A percentile compares a stretch with the other conserved stretches of the same genome.
phyloP scores from a whole-genome alignment of 2,329 filamentous ascomycete genomes.

The Hypoxylon sp. region DNA sequence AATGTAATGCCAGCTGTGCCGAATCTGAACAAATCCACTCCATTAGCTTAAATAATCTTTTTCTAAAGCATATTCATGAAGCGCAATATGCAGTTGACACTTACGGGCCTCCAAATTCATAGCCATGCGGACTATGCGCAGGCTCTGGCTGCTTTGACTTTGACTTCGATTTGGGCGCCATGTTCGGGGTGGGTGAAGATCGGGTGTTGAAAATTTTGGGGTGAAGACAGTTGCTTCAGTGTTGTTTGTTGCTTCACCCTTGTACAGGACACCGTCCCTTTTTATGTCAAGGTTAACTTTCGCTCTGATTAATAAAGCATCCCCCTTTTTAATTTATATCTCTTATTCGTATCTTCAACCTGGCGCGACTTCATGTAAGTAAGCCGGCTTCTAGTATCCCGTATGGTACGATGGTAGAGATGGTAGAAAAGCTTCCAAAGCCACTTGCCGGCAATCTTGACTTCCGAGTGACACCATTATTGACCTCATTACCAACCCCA shows the following conservation, averaged over 20 bases:
- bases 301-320: background rate
- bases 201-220: background rate
- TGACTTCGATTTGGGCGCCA: conserved; percentile 55
- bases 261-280: conserved; percentile 2
- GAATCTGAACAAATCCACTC: conserved; percentile 24
- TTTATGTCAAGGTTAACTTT: conserved; percentile 13
- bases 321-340: background rate
- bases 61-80: background rate
- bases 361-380: conserved; percentile 6
- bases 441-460: conserved; percentile 30
- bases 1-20: conserved; percentile 73
- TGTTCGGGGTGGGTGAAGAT: conserved; percentile 54
- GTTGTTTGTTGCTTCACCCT: conserved; percentile 11
- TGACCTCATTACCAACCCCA: conserved; percentile 29
- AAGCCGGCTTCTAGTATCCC: conserved; percentile 48
- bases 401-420: conserved; percentile 51
- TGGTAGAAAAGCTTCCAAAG: conserved; percentile 19
- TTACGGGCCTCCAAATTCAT: conserved; percentile 66
- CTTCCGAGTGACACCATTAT: conserved; percentile 45
- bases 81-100: conserved; percentile 43
- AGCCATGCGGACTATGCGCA: conserved; percentile 54
- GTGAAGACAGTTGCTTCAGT: background rate
- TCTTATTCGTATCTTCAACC: conserved; percentile 8
- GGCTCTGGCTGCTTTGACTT: conserved; percentile 37
- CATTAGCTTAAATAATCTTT: conserved; percentile 21